Percentiles rank a stretch among this genome's conserved stretches.
Evolutionary conservation across 495 filamentous ascomycete species (phyloP).

Genomic region (Lasiosphaeria hispida): DNA sequence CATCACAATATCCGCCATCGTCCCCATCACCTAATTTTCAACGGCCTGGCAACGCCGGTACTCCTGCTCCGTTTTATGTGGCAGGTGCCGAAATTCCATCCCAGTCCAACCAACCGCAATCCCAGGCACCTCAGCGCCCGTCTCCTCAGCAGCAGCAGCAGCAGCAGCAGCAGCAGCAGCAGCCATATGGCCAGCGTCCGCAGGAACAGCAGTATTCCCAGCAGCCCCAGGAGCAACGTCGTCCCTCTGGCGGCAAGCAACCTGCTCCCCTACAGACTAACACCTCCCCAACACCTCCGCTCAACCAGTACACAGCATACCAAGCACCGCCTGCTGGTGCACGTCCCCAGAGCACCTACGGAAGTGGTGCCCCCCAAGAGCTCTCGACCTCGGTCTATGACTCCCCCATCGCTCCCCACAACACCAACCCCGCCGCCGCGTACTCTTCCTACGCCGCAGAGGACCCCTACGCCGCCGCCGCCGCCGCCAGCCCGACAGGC

Average conservation of each 20-base stretch:
- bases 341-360: conserved; percentile 70
- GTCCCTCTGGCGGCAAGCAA: conserved; percentile 40
- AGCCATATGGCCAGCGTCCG: conserved; percentile 8
- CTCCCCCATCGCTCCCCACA: conserved; percentile 65
- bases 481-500: conserved; percentile 30
- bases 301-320: conserved; percentile 41
- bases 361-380: conserved; percentile 67
- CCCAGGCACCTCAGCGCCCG: conserved; percentile 13
- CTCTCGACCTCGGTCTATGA: conserved; percentile 82
- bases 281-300: conserved; percentile 41
- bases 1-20: conserved; percentile 42
- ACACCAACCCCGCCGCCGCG: conserved; percentile 41
- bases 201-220: conserved; percentile 40
- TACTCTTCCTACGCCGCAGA: conserved; percentile 62
- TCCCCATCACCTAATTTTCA: conserved; percentile 50
- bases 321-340: conserved; percentile 42
- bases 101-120: conserved; percentile 28
- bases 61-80: conserved; percentile 45
- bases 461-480: conserved; percentile 45
- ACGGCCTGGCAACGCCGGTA: conserved; percentile 32
- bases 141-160: conserved; percentile 36
- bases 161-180: conserved; percentile 32
- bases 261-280: conserved; percentile 47
- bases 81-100: conserved; percentile 45
- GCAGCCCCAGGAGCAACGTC: conserved; percentile 32